Conservation (phyloP, 192 early-diverging fungal genomes). For the Linnemannia hyalina region DNA sequence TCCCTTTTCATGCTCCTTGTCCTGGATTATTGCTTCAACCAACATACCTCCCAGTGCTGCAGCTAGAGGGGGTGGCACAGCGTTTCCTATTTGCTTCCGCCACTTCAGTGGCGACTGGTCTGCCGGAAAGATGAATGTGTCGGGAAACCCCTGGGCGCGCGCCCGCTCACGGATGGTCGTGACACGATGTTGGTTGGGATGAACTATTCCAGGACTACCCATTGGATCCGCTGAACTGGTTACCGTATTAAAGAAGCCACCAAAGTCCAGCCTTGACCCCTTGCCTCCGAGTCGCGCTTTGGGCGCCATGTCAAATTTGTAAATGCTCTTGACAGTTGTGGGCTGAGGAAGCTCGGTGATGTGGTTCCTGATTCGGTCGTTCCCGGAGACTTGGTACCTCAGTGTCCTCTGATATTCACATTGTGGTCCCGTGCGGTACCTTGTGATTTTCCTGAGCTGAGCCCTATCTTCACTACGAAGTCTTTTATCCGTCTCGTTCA, state of each 20-base stretch:
- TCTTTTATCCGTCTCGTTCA: slow-evolving; percentile 12
- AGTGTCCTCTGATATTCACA: not conserved
- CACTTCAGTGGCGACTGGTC: slow-evolving; percentile 60
- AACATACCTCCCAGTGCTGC: slow-evolving; percentile 68
- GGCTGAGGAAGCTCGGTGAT: slow-evolving; percentile 54
- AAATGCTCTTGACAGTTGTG: slow-evolving; percentile 70
- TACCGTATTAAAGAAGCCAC: slow-evolving; percentile 69
- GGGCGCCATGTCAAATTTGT: slow-evolving; percentile 57
- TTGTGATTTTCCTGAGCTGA: not conserved
- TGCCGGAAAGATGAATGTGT: slow-evolving; percentile 67
- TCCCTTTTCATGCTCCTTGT: not conserved
- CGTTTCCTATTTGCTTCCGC: slow-evolving; percentile 77
- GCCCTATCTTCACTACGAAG: not conserved
- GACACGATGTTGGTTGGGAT: slow-evolving; percentile 73
- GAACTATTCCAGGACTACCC: slow-evolving; percentile 73
- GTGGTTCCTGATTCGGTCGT: not conserved
- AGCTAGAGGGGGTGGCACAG: slow-evolving; percentile 77
- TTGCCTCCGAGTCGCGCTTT: slow-evolving; percentile 59
- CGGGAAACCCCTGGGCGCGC: slow-evolving; percentile 79
- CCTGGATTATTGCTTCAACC: slow-evolving; percentile 61
- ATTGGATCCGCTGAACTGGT: slow-evolving; percentile 72
- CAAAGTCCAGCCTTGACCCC: slow-evolving; percentile 75
- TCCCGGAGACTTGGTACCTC: not conserved
- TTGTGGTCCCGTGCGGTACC: not conserved
- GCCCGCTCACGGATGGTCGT: slow-evolving; percentile 74